These are phyloP conservation scores for Yamadazyma triangularis DNA, from an alignment of 1,139 yeast genomes.

Conservation along the genomic window DNA sequence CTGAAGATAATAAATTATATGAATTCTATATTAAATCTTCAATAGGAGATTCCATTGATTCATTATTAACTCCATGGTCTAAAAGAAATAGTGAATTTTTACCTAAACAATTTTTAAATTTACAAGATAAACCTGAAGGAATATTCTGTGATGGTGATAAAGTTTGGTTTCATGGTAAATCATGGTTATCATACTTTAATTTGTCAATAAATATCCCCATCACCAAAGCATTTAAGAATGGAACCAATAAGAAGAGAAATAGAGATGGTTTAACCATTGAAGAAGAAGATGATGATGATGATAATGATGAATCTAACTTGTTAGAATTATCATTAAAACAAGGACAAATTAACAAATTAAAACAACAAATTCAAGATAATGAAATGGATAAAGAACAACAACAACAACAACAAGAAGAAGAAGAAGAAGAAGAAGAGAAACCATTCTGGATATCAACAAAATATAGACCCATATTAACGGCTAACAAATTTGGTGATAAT, in stretches of 20 bases:
- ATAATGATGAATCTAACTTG: too few species aligned
- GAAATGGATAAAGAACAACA: conserved; percentile 8
- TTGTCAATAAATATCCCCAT: conserved; percentile 56
- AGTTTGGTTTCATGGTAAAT: conserved; percentile 85
- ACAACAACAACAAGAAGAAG: too few species aligned
- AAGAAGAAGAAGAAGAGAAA: too few species aligned
- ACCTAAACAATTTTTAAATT: conserved; percentile 58
- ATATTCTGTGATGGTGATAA: conserved; percentile 41
- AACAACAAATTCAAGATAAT: conserved; percentile 21
- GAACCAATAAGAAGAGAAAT: conserved; percentile 46
- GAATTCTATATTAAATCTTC: conserved; percentile 46
- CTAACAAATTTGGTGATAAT: conserved; percentile 44
- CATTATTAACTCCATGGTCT: conserved; percentile 73
- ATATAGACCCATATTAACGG: conserved; percentile 70
- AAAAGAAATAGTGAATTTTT: conserved; percentile 67
- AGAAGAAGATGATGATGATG: conserved; percentile 26
- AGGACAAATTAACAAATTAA: conserved; percentile 25
- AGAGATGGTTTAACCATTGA: conserved; percentile 59
- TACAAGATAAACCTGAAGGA: conserved; percentile 73
- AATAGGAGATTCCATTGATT: conserved; percentile 7
- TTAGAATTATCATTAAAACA: conserved; percentile 29
- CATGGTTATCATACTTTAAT: conserved; percentile 78
- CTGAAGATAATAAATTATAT: conserved; percentile 69
- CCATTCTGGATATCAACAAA: conserved; percentile 76
- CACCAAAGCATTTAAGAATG: conserved; percentile 24